Evolutionary conservation across 2,329 filamentous ascomycete species (phyloP), one percentile per base, ranked within the genome.

Genomic region (Penicillium sclerotigenum): DNA sequence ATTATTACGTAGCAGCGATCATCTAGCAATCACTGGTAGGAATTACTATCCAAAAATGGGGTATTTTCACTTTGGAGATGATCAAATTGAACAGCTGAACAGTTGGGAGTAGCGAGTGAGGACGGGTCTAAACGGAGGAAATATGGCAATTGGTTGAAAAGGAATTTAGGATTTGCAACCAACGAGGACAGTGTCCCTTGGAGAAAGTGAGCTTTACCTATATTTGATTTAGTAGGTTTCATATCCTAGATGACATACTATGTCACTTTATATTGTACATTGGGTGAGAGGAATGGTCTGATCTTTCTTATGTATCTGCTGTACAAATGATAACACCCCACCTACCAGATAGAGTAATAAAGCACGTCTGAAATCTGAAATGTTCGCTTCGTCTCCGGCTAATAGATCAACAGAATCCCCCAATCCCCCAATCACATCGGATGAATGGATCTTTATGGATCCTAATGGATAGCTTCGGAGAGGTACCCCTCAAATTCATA

Each of bases 1-100:
- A 40, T 56, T 55, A 42, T 33, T 52, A 56, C 37, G 46, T 49
- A 50, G 45, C n/a, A 46, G 36, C 36, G 59, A 64, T 64, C 62
- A 45, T 37, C 51, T 22, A n/a, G 50, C 36, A 34, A 29, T 48
- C 18, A 33, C 10, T 28, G 16, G 4, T 13, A 42, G 20, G 14
- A 31, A 45, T 16, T 43, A 43, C 8, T 14, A 33, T 47, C 16
- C 14, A 22, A 14, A 47, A 24, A 18, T 18, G 14, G 33, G 40
- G 14, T 5, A 0, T 34, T 34, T 18, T 28, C 3, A 16, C 11
- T 34, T 34, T 41, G 8, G 29, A 14, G 24, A 18, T 40, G 50
- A 40, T 40, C 36, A 13, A 48, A 31, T 31, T 26, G 50, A 38
- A 29, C 20, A 20, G 20, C 20, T 51, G 37, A 34, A 22, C 18